Conservation (phyloP, 176 grass and related monocot genomes). For the Lolium rigidum region DNA sequence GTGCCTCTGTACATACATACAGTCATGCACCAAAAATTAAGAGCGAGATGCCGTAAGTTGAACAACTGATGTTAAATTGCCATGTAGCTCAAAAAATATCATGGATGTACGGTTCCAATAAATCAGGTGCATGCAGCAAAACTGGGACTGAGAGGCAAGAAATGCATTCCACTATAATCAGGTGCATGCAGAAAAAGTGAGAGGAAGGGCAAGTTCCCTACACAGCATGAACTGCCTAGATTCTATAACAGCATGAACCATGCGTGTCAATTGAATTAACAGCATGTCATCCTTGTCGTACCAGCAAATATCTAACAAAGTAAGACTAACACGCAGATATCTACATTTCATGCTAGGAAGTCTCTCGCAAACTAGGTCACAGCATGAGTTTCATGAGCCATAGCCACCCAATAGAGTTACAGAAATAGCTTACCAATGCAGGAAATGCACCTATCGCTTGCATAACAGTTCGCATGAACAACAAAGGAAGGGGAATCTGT, state of each 20-base stretch:
- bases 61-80: constrained; percentile 5
- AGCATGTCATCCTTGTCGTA: background rate
- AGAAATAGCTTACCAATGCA: constrained; percentile 73
- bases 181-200: background rate
- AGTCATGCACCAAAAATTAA: constrained; percentile 7
- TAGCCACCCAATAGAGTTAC: background rate
- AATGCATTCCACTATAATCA: constrained; percentile 16
- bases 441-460: constrained; percentile 87
- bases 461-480: constrained; percentile 99
- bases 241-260: background rate
- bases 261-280: too few relatives aligned
- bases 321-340: constrained; percentile 30
- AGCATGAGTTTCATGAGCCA: constrained; percentile 25
- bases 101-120: background rate
- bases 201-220: background rate
- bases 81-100: background rate
- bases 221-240: background rate
- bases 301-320: constrained; percentile 6
- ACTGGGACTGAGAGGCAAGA: background rate
- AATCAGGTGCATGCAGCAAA: background rate
- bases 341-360: constrained; percentile 27
- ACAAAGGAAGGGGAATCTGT: constrained; percentile 95
- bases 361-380: constrained; percentile 17
- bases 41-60: background rate
- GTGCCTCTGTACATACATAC: background rate